Base-by-base conservation (phyloP, 164 flowering plant genomes). In the Taxillus chinensis region DNA sequence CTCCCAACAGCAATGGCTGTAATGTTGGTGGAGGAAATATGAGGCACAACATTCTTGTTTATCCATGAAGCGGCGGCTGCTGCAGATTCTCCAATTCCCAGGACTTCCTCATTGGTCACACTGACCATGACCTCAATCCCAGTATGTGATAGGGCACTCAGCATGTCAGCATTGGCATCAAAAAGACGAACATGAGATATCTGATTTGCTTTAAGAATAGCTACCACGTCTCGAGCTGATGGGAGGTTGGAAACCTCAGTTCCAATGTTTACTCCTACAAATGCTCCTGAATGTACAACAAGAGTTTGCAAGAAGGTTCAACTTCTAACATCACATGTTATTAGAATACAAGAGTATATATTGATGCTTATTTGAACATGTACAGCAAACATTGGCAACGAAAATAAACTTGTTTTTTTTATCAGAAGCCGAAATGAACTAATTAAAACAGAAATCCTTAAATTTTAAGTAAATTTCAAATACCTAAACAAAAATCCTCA, bases 1-100 rank as follows among this genome's bases (percentile, higher is more conserved):
- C 95, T 88, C 48, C 96, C 96, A 58, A 89, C 92, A 17, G 98
- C 90, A 70, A 91, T 82, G 61, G 89, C 81, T 9, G 97, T 88
- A 52, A 91, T 86, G 71, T 91, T 90, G 62, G 91, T 86, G 42
- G 77, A 71, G 39, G 96, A 95, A 56, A 86, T 16, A 65, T 78
- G 79, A 40, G 95, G 72, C 16, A 77, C 85, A 49, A 91, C 82
- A 68, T 91, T 91, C 71, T 73, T 77, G 62, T 82, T 89, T 57
- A 89, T 43, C 98, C 98, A 91, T n/a, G 78, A 77, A 9, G 96
- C 96, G 3, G 98, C 96, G n/a, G 69, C 43, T 42, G 95, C 71
- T 37, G 85, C 83, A 42, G 82, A 81, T 70, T 82, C 59, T 58
- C 96, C 93, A 48, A 90, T 79, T 16, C 88, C 80, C 27, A 85